Evolutionary conservation across 108 stramenopile genomes (phyloP).

Genomic region (Bacterosira constricta): DNA sequence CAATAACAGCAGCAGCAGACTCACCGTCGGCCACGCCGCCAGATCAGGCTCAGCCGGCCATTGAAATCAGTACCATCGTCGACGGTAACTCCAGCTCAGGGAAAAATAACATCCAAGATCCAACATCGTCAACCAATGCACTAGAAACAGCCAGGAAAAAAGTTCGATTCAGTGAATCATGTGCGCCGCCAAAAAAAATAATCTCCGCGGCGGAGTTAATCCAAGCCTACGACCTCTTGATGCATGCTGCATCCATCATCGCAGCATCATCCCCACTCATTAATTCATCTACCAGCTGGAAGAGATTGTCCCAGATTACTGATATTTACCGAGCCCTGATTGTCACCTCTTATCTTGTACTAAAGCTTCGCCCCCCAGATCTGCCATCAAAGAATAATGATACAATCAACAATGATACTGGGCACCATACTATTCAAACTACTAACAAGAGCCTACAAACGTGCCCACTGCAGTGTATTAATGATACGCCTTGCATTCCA

Average conservation of each 20-base stretch:
- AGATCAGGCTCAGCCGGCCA: neutral
- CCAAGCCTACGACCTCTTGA: conserved; percentile 30
- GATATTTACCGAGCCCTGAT: conserved; percentile 45
- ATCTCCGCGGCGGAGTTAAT: conserved; percentile 26
- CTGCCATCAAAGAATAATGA: neutral
- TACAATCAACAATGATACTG: neutral
- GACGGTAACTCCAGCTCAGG: neutral
- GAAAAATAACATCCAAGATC: neutral
- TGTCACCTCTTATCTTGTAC: conserved; percentile 34
- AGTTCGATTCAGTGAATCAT: conserved; percentile 27
- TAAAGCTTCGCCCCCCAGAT: conserved; percentile 26
- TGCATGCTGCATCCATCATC: conserved; percentile 15
- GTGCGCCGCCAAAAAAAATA: neutral
- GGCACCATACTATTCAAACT: too few relatives aligned
- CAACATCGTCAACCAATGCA: neutral
- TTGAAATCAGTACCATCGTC: neutral
- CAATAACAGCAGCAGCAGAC: neutral
- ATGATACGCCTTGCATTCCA: neutral
- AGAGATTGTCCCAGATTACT: conserved; percentile 5
- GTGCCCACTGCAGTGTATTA: too few relatives aligned
- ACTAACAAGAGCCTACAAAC: too few relatives aligned
- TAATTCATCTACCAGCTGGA: conserved; percentile 10
- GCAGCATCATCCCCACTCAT: neutral
- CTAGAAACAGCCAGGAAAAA: neutral
- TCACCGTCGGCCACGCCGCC: neutral